These are phyloP conservation scores for Entomortierella parvispora DNA, from an alignment of 192 early-diverging fungal genomes.

Conservation along the genomic window DNA sequence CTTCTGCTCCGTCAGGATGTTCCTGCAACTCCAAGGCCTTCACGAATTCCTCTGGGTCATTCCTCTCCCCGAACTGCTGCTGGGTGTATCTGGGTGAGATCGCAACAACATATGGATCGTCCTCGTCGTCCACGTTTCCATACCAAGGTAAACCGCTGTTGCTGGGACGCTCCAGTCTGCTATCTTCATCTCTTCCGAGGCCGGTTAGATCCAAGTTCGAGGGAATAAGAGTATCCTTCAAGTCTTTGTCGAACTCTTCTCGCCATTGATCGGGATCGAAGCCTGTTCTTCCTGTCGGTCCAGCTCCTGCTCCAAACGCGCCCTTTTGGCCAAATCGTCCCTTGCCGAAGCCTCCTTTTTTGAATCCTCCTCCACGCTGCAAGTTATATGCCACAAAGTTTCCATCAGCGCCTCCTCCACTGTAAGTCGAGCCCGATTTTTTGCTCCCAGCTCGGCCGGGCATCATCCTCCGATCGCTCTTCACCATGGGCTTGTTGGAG, in stretches of 20 bases:
- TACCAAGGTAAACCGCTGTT: constrained; percentile 38
- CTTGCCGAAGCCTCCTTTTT: constrained; percentile 28
- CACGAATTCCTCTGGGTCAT: constrained; percentile 41
- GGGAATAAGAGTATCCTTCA: constrained; percentile 16
- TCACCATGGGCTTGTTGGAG: constrained; percentile 43
- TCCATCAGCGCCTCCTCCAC: constrained; percentile 22
- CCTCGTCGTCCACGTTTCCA: constrained; percentile 29
- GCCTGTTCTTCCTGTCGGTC: constrained; percentile 18
- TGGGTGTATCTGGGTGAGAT: constrained; percentile 21
- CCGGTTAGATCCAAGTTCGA: constrained; percentile 15
- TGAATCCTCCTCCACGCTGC: constrained; percentile 19
- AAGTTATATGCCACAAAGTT: constrained; percentile 49
- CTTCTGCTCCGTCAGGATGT: not conserved
- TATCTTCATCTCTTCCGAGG: constrained; percentile 20
- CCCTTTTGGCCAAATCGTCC: constrained; percentile 30
- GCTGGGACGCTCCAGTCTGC: not conserved
- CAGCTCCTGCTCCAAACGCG: not conserved
- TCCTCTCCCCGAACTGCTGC: constrained; percentile 13
- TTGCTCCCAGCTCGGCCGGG: constrained; percentile 27
- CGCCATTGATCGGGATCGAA: constrained; percentile 40
- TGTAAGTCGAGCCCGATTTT: constrained; percentile 5
- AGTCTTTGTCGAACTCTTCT: constrained; percentile 36
- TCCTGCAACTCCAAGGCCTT: constrained; percentile 23
- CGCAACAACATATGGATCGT: constrained; percentile 31
- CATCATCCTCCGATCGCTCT: constrained; percentile 29